Evolutionary conservation across 1,284 basidiomycete genomes (phyloP), one percentile per base, ranked within the genome.

Genomic region (Leucoagaricus sp.): DNA sequence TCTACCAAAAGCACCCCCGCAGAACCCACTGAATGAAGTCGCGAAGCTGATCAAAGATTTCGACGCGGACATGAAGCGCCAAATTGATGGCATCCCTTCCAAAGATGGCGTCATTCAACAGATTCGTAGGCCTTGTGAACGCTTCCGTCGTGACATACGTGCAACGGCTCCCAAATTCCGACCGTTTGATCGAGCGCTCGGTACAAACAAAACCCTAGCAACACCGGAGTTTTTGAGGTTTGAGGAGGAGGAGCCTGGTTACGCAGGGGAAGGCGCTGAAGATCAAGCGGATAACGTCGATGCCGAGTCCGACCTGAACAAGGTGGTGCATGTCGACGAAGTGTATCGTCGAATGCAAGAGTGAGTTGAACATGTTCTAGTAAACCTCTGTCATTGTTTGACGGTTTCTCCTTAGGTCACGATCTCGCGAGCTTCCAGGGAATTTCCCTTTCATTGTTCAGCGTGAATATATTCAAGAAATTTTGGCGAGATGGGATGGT

Each of bases 21-120:
- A 62, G 0, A 81, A 90, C 54, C 78, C 87, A 0, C 62, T 82
- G 1, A 74, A 73, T 5, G 87, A 89, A 56, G 74, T 90, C 2
- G 66, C 80, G 2, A 67, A 69, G 0, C 63, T 83, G 1, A 66
- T 89, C 3, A 70, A 75, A 8, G 60, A 54, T 0, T 86, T 89
- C 52, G 70, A 70, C 1, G 69, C 65, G 3, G 77, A 82, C 8
- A 63, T 90, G 1, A 63, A 70, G 1, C 62, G 53, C 12, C 74
- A 81, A 4, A 69, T 86, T 0, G 74, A 82, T 34, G 87, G 87
- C 0, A 72, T 80, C 0, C 75, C 85, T 0, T 69, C 73, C 5
- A 67, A 68, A 1, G 66, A 79, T 4, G 81, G 85, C 0, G 68
- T 87, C 0, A 53, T 86, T 1, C 86, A 89, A 62, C 54, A 64